phyloP scores from a whole-genome alignment of 331 rosid species.

The Quercus phellos region DNA sequence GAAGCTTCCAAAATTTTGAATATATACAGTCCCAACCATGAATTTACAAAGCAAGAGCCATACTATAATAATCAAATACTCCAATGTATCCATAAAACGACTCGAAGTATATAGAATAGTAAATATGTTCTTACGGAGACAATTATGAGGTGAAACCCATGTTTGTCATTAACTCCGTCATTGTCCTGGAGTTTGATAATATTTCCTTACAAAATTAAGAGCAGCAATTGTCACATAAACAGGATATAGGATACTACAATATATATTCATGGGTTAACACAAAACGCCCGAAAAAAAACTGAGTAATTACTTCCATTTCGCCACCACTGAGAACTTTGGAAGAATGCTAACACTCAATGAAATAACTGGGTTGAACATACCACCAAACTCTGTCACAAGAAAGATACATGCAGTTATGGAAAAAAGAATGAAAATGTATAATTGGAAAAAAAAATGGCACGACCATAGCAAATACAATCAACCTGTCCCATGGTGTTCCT shows the following conservation, averaged over 20 bases:
- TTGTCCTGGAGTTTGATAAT: background rate
- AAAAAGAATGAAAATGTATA: constrained; percentile 6
- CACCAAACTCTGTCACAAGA: background rate
- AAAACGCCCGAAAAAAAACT: constrained; percentile 3
- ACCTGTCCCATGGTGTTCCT: constrained; percentile 16
- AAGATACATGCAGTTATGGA: background rate
- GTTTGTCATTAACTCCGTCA: background rate
- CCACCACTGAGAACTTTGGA: background rate
- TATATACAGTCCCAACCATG: constrained; percentile 17
- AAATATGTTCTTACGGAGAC: background rate
- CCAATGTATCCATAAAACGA: background rate
- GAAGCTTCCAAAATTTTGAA: constrained; percentile 5
- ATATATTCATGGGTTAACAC: background rate
- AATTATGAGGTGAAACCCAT: background rate
- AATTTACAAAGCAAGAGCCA: constrained; percentile 23
- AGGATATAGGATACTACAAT: constrained; percentile 1
- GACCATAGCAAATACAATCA: background rate
- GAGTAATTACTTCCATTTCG: background rate
- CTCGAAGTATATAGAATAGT: background rate
- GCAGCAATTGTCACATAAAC: background rate
- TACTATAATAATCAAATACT: background rate
- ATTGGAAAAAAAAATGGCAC: background rate
- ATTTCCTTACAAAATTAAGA: background rate
- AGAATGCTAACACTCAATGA: constrained; percentile 10
- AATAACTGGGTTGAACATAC: background rate